A percentile compares a stretch with the other conserved stretches of the same genome.
These are phyloP conservation scores for Euphorbia tirucalli DNA, from an alignment of 345 rosid species.

Conservation along the genomic window DNA sequence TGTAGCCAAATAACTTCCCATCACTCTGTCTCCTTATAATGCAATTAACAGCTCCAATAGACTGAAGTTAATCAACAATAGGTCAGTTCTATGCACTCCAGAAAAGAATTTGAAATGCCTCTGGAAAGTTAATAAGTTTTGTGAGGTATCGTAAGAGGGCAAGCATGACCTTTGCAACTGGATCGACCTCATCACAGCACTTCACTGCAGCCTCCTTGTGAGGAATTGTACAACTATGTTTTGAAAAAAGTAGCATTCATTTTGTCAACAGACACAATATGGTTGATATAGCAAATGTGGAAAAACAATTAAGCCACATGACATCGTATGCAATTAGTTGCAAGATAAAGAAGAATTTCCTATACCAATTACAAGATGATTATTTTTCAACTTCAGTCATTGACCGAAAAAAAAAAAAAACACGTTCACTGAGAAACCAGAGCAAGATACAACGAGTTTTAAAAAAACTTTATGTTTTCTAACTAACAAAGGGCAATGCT, in stretches of 20 bases:
- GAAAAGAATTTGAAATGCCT: conserved; percentile 12
- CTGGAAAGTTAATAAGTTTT: background rate
- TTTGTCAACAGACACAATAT: background rate
- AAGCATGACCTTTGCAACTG: conserved; percentile 72
- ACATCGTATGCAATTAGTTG: background rate
- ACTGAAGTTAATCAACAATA: conserved; percentile 45
- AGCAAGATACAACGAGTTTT: background rate
- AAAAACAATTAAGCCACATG: background rate
- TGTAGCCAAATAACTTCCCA: conserved; percentile 75
- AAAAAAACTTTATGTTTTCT: conserved; percentile 2
- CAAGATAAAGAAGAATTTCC: background rate
- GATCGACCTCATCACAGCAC: conserved; percentile 85
- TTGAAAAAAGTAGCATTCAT: conserved; percentile 19
- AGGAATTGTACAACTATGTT: conserved; percentile 81
- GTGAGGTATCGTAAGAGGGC: conserved; percentile 1
- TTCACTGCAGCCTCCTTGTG: conserved; percentile 83
- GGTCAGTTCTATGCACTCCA: conserved; percentile 3
- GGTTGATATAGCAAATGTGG: background rate
- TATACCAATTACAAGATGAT: background rate
- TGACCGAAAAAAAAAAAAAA: conserved; percentile 8
- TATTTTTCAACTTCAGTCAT: background rate
- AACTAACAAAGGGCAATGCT: background rate
- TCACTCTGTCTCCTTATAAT: conserved; percentile 70
- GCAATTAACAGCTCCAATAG: conserved; percentile 96
- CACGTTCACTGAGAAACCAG: conserved; percentile 7